Percentiles rank a stretch among this genome's conserved stretches.
These are phyloP conservation scores for Eucalyptus paniculata DNA, from an alignment of 345 rosid genomes.

Conservation along the genomic window DNA sequence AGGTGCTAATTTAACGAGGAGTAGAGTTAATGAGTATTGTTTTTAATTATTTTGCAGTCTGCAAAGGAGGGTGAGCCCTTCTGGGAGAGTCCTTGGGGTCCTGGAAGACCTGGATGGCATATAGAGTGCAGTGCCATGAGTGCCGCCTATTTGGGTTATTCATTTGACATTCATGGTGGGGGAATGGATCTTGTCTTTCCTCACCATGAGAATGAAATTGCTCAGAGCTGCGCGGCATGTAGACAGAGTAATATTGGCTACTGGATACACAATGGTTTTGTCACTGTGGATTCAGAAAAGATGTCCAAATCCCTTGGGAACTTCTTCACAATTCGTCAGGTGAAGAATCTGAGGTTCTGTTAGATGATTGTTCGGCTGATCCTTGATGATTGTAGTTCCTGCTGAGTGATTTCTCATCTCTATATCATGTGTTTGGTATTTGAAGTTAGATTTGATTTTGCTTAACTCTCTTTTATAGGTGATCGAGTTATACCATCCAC, in stretches of 20 bases:
- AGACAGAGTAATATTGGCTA: slow-evolving; percentile 59
- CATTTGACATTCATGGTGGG: slow-evolving; percentile 95
- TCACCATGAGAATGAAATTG: slow-evolving; percentile 98
- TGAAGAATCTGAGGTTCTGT: background rate
- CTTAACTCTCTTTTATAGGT: slow-evolving; percentile 28
- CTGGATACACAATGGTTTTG: slow-evolving; percentile 97
- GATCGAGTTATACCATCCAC: slow-evolving; percentile 74
- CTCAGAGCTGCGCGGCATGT: slow-evolving; percentile 96
- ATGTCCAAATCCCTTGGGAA: slow-evolving; percentile 98
- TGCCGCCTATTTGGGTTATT: slow-evolving; percentile 72
- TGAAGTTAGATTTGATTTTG: background rate
- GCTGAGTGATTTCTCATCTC: background rate
- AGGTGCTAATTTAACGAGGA: background rate
- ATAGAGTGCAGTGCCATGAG: slow-evolving; percentile 98
- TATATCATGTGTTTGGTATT: background rate
- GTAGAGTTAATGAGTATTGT: background rate
- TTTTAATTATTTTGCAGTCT: slow-evolving; percentile 27
- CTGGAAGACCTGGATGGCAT: slow-evolving; percentile 98
- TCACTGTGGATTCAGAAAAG: slow-evolving; percentile 87
- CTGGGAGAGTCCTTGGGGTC: slow-evolving; percentile 99
- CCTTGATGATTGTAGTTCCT: background rate
- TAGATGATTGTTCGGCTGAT: background rate
- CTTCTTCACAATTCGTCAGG: slow-evolving; percentile 95
- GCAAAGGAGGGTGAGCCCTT: slow-evolving; percentile 83
- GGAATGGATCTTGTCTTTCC: slow-evolving; percentile 99